Base-by-base conservation (phyloP, 495 filamentous ascomycete species). In the Filosporella fistucella region DNA sequence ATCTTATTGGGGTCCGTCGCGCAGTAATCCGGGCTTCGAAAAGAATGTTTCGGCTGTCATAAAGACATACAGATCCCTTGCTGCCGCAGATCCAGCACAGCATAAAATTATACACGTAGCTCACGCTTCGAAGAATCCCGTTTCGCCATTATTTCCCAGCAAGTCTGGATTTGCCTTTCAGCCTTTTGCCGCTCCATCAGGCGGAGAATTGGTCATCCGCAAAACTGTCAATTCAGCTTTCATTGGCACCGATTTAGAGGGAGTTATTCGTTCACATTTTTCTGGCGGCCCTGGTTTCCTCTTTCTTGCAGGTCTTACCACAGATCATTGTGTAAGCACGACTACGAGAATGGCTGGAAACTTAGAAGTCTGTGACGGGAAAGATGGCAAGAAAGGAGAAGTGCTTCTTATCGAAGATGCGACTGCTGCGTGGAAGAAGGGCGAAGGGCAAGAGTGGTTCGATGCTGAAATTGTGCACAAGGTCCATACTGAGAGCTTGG, bases 261-360 rank as follows among this genome's bases (percentile, higher is more conserved):
- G 51, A 2, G 59, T 69, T 37, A 44, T 77, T 30, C 61, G 60
- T 4, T 42, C 53, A 21, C 62, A 61, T 18, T 48, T 48, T 48
- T 33, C 11, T 2, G 63, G 54, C 0, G 53, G 73, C 17, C 54
- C 65, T 6, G 47, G 47, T 10, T 69, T 70, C 42, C 52, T 76
- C 5, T 43, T 74, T 24, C 42, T 75, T 37, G 60, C 64, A 4
- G 71, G 71, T 2, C 45, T 75, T 39, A 74, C 69, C 0, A 75
- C 71, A 26, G 74, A 74, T 56, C 72, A 76, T 39, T 76, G 71
- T 32, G 70, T 75, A 14, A 74, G 68, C 38, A 76, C 71, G 4
- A 72, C 71, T 4, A 62, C 66, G 11, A 64, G 72, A 14, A 74
- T 76, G 68, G 71, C 71, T 9, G 66, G 63, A 14, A 75, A 77